Evolutionary conservation across 306 rosid species (phyloP).

Genomic region (Delonix regia): DNA sequence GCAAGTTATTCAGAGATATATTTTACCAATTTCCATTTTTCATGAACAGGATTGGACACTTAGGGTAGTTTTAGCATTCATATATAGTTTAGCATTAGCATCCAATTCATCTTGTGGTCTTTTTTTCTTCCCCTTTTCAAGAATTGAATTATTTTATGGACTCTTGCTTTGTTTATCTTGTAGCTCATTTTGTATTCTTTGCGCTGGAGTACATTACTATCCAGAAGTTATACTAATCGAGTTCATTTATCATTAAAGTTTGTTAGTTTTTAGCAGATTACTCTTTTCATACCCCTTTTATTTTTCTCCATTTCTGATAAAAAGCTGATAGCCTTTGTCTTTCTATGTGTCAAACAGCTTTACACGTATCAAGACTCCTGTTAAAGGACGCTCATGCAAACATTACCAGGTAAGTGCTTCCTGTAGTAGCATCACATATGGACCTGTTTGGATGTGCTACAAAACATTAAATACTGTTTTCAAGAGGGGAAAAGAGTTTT

Average conservation of each 20-base stretch:
- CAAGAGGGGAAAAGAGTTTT: neutral
- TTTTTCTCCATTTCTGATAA: neutral
- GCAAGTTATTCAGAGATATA: slow-evolving; percentile 14
- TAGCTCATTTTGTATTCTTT: slow-evolving; percentile 19
- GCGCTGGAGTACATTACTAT: slow-evolving; percentile 16
- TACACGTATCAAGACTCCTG: slow-evolving; percentile 78
- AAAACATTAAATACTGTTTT: neutral
- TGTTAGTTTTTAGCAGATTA: neutral
- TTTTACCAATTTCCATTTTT: neutral
- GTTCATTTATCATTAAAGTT: slow-evolving; percentile 19
- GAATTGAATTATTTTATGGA: neutral
- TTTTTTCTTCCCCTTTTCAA: neutral
- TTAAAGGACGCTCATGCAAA: slow-evolving; percentile 86
- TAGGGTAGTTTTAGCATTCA: neutral
- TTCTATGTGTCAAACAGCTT: slow-evolving; percentile 57
- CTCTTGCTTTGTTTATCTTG: slow-evolving; percentile 18
- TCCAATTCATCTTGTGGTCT: neutral
- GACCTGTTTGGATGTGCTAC: neutral
- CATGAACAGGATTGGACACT: neutral
- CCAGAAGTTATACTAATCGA: slow-evolving; percentile 20
- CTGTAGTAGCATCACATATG: slow-evolving; percentile 27
- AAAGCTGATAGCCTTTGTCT: slow-evolving; percentile 36
- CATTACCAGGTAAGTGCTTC: slow-evolving; percentile 76
- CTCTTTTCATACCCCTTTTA: neutral
- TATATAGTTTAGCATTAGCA: neutral